Evolutionary conservation across 2,329 filamentous ascomycete species (phyloP), one percentile per base, ranked within the genome.

Genomic region (Colletotrichum liaoningense): DNA sequence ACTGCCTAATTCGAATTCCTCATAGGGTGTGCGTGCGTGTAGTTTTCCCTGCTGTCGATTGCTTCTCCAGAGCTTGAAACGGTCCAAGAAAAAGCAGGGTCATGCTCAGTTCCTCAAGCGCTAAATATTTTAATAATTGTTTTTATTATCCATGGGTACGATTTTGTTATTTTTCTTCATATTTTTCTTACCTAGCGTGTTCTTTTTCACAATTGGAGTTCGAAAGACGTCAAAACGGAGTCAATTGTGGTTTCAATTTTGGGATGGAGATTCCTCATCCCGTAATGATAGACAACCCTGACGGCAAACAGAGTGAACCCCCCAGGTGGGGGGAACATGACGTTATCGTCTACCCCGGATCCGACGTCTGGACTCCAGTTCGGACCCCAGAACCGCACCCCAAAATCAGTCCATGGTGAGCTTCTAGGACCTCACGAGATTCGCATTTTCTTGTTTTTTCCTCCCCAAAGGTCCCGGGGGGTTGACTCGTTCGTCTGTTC

Each of bases 261-360:
- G 42, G 42, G 67, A 65, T 52, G 66, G 52, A 8, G 12, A n/a
- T 35, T 49, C 55, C 70, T 42, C 3, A 60, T 69, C n/a, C 66
- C 66, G 66, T 65, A 73, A 69, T 30, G 59, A 69, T 69, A 56
- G 46, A 38, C 69, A 24, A 38, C 52, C 52, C 9, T 54, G 58
- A 26, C 9, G 33, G 22, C 11, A 9, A 8, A 14, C 14, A 26
- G 58, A 69, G 54, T 33, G 8, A 38, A 64, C 54, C 59, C 54
- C 59, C 63, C 59, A 54, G 65, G 69, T 59, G 24, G 65, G 69
- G 69, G 24, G 19, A 4, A 7, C 26, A 55, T 69, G 70, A 73
- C 70, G 66, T 69, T 69, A 62, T 73, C 35, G 24, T 49, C 33
- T 65, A 73, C 70, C 70, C 70, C 70, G 70, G 70, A 73, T 65